phyloP scores from a whole-genome alignment of 2,329 filamentous ascomycete genomes.

The Neonectria faginata region DNA sequence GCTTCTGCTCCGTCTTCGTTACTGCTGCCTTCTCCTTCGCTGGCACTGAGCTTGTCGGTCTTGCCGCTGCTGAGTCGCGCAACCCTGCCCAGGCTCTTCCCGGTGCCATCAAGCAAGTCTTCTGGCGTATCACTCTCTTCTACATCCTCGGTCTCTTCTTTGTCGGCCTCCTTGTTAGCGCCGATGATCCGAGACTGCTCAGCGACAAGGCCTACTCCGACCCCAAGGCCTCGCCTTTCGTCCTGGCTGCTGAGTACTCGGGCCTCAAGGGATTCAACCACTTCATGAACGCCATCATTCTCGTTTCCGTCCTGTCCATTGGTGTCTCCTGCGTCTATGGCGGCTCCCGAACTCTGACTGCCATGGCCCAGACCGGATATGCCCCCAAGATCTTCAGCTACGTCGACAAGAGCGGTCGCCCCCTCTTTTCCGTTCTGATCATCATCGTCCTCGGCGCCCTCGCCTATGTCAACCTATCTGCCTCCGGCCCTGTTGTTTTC shows the following conservation, averaged over 20 bases:
- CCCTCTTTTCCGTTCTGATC: conserved; percentile 58
- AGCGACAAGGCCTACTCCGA: conserved; percentile 42
- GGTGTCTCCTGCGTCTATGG: conserved; percentile 67
- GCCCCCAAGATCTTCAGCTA: conserved; percentile 66
- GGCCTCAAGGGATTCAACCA: conserved; percentile 60
- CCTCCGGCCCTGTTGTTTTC: conserved; percentile 65
- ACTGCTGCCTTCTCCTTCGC: conserved; percentile 78
- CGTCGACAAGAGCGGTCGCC: conserved; percentile 65
- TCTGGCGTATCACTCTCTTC: conserved; percentile 64
- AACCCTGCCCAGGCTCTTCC: conserved; percentile 79
- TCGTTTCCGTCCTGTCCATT: conserved; percentile 66
- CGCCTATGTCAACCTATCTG: conserved; percentile 59
- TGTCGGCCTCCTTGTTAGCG: conserved; percentile 59
- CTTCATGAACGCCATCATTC: conserved; percentile 67
- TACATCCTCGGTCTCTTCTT: conserved; percentile 63
- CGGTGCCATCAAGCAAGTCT: conserved; percentile 81
- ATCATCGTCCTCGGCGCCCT: conserved; percentile 62
- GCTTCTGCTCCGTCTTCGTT: conserved; percentile 76
- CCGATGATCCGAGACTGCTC: conserved; percentile 57
- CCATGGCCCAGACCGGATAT: conserved; percentile 65
- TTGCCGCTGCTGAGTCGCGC: conserved; percentile 75
- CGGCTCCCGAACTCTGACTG: conserved; percentile 66
- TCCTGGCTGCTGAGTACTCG: conserved; percentile 63
- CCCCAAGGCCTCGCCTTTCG: conserved; percentile 61
- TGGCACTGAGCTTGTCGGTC: conserved; percentile 76